Base-by-base conservation (phyloP, 1,284 basidiomycete species). In the Austroboletus novae-zelandiae region DNA sequence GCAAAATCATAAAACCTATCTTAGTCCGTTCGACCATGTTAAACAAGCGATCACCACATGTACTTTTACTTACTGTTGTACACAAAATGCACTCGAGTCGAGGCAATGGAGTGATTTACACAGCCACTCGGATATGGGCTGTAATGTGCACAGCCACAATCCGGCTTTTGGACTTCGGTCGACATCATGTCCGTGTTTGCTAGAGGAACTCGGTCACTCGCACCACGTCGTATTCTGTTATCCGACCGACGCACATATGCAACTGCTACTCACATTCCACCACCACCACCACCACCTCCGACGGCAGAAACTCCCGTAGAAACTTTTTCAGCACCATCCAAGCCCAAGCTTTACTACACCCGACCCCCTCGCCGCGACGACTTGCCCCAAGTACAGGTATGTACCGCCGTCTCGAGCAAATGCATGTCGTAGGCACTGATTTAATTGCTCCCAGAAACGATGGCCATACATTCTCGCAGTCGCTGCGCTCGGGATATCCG, bases 381-480 rank as follows among this genome's bases (percentile, higher is more conserved):
- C 49, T 59, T 80, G 29, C 78, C 78, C 13, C 66, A 67, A 11
- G 53, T 79, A 49, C 64, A 69, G 53, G 78, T 79, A 52, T 34
- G 14, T 10, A 2, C 5, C 9, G 8, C 35, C 10, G 23, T 13
- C 14, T 40, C 37, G 17, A 8, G 9, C 9, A 18, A 14, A 13
- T 20, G 17, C 14, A 9, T 4, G 5, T 14, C 10, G 20, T 25
- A 9, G 35, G 14, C 7, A 35, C 9, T 43, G 1, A 47, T n/a
- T 8, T 9, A 11, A 4, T 15, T 7, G 2, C 6, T 23, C 14
- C 18, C 23, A 58, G 79, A 72, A 70, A 57, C 70, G 71, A 60
- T 89, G 86, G 86, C 86, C 85, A 0, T 61, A 74, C 23, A 61
- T 82, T n/a, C 66, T 83, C 20, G 77, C 71, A 0, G 69, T 81